Evolutionary conservation across 2,329 filamentous ascomycete genomes (phyloP).

Genomic region (Colletotrichum trifolii): DNA sequence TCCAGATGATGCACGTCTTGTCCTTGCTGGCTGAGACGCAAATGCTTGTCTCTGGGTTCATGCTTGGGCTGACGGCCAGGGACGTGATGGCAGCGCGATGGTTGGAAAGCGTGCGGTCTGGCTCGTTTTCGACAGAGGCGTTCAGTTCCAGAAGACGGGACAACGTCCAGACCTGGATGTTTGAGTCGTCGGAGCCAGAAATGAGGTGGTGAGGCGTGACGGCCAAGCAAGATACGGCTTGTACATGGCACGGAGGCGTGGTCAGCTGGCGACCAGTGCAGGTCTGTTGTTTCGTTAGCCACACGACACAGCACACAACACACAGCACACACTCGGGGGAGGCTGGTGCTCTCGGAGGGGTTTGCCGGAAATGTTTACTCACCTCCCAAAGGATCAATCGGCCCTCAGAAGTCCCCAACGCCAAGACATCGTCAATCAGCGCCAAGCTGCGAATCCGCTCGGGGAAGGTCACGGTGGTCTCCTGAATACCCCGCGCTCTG

Average conservation of each 20-base stretch:
- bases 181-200: constrained; percentile 86
- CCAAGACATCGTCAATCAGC: constrained; percentile 77
- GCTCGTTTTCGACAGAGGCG: constrained; percentile 69
- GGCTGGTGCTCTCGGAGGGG: too few relatives aligned
- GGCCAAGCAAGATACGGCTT: constrained; percentile 80
- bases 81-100: constrained; percentile 80
- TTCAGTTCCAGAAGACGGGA: constrained; percentile 74
- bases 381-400: constrained; percentile 95
- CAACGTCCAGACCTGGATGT: constrained; percentile 91
- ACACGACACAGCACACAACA: constrained; percentile 24
- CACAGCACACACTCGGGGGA: too few relatives aligned
- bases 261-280: constrained; percentile 81
- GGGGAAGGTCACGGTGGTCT: constrained; percentile 87
- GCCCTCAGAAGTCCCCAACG: constrained; percentile 86
- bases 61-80: constrained; percentile 71
- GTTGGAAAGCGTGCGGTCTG: constrained; percentile 80
- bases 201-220: constrained; percentile 79
- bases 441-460: constrained; percentile 85
- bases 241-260: constrained; percentile 82
- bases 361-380: constrained; percentile 42
- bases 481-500: constrained; percentile 84
- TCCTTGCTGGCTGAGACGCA: constrained; percentile 87
- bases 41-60: constrained; percentile 77
- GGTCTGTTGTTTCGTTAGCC: constrained; percentile 58
- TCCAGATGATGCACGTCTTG: constrained; percentile 92